These are phyloP conservation scores for Craspedostauros australis DNA, from an alignment of 108 stramenopile genomes.

Conservation along the genomic window DNA sequence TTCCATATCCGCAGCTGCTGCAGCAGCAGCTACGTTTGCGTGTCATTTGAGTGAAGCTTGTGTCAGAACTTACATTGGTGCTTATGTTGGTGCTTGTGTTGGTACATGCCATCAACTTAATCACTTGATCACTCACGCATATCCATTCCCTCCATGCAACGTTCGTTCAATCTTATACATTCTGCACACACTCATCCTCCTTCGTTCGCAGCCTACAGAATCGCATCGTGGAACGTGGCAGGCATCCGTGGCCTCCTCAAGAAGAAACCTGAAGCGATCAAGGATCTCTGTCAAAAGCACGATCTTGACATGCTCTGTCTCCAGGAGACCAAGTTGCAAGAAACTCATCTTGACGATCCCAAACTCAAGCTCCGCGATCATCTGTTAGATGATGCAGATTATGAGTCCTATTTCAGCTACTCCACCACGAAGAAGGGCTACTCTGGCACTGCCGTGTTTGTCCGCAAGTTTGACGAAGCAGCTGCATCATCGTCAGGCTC, in stretches of 20 bases:
- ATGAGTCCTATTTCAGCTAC: constrained; percentile 81
- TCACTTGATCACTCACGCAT: neutral
- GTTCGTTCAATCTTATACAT: neutral
- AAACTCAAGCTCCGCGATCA: constrained; percentile 60
- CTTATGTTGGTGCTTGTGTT: neutral
- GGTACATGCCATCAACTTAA: neutral
- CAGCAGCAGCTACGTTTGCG: neutral
- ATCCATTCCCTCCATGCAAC: neutral
- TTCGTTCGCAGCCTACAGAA: constrained; percentile 44
- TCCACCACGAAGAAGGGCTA: constrained; percentile 94
- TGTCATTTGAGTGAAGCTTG: neutral
- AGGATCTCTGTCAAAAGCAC: constrained; percentile 47
- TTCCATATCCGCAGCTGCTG: no score
- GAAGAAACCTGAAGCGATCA: constrained; percentile 61
- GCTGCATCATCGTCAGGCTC: no score
- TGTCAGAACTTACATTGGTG: neutral
- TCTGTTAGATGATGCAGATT: constrained; percentile 66
- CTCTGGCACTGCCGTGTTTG: constrained; percentile 92
- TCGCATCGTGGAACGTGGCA: constrained; percentile 91
- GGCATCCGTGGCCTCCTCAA: constrained; percentile 78
- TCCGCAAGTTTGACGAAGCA: no score
- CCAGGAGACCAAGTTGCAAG: constrained; percentile 91
- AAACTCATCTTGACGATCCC: constrained; percentile 67
- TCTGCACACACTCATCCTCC: neutral
- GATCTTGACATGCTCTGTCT: constrained; percentile 82